Base-by-base conservation (phyloP, 1,284 basidiomycete genomes). In the Leccinum solheimii region DNA sequence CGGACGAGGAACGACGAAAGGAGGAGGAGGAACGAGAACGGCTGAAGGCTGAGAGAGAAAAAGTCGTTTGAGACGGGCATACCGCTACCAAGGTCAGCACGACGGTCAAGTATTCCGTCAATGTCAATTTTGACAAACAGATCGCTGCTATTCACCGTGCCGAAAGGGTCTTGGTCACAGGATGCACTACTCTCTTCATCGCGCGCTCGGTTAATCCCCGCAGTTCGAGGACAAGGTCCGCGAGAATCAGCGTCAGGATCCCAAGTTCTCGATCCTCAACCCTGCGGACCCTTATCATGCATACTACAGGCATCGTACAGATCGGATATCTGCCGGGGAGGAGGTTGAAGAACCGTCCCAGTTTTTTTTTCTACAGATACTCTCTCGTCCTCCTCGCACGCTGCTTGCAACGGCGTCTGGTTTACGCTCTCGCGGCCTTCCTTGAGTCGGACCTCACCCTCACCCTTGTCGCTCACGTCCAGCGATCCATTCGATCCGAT, bases 241-340 rank as follows among this genome's bases (percentile, higher is more conserved):
- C 69, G 94, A 97, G 78, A 89, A 91, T 72, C 94, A 96, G 77
- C 93, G 93, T 79, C 86, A 88, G 66, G 95, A 98, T 81, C 93
- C 95, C 66, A 95, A 97, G 78, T 98, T 98, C 82, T 92, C 95
- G 60, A 98, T 98, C 81, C 84, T 98, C 76, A 95, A 95, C 79
- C 86, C 91, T 62, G 87, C 87, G 60, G 96, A 98, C 82, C 94
- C 96, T 68, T 98, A 97, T 80, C 92, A 98, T 87, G 91, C 92
- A 65, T 98, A 98, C 80, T 98, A 98, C 76, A 87, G 91, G 72
- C 88, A 95, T 80, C 88, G 91, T 73, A 86, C 95, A 78, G 89
- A 92, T 58, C 86, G 85, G 70, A 84, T 93, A 65, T 77, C 86
- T 63, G 82, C 87, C 55, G 91, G 92, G 34, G 94, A 94, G 73